Base-by-base conservation (phyloP, 2,329 filamentous ascomycete genomes). In the Aphanocladium album region DNA sequence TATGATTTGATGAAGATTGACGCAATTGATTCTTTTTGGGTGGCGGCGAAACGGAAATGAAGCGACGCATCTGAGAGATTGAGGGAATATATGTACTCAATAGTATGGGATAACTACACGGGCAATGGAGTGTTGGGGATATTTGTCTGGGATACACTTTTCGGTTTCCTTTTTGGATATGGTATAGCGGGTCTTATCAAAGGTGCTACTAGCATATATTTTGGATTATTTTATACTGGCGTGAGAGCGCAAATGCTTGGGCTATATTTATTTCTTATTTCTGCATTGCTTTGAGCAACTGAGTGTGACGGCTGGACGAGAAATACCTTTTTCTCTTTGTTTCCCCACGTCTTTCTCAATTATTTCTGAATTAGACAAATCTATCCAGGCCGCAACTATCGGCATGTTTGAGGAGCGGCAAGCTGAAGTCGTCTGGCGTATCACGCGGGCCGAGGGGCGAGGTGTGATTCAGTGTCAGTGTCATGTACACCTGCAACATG, bases 401-500 rank as follows among this genome's bases (percentile, higher is more conserved):
- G 30, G 30, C 9, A 5, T 30, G 30, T 5, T 30, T 5, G 30
- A 30, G 30, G 30, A 30, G 9, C 30, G 30, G 12, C 12, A 37
- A 37, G 49, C 19, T 54, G 37, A 30, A 35, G 39, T 14, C 16
- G 6, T 9, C 5, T 45, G 35, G 51, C 46, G 47, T 23, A 51
- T 51, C 23, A 51, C 56, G 46, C 23, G 46, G n/a, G 25, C 43
- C 14, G 35, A 23, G 17, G 37, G 25, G 7, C 16, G 14, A 39
- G 33, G 46, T 41, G 35, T 52, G 47, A 45, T 50, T 5, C 2
- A 45, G 39, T 37, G 27, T 21, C 37, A 33, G 39, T 59, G 57
- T 53, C 57, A 59, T 52, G 49, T 53, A 52, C 37, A 45, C 23
- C 47, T 59, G 39, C 49, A 23, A 25, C 57, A 45, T 52, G 47